Evolutionary conservation across 306 rosid species (phyloP), one percentile per base, ranked within the genome.

Genomic region (Styphnolobium japonicum): DNA sequence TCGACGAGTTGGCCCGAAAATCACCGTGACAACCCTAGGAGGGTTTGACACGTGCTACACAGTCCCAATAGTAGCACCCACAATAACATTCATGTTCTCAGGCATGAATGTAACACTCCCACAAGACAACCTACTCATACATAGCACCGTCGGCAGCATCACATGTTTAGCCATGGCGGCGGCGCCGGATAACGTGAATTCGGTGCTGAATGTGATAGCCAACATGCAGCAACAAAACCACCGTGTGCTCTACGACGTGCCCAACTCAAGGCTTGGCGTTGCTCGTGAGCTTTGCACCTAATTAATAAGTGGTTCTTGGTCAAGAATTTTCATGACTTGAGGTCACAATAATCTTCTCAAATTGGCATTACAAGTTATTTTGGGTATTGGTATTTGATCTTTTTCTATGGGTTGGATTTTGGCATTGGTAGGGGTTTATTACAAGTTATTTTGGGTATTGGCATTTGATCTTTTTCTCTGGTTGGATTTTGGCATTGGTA

Each of bases 181-280:
- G 0, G 92, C 99, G 0, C 98, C 99, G 0, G 88, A 87, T 53
- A 95, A 95, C 5, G 92, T 95, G 61, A 95, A 92, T 88, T 95
- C 98, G 0, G 99, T 91, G 62, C 82, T 95, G 5, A 96, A 93
- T 18, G 98, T 96, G 64, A 93, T 96, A 4, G 99, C 99, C 66
- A 96, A 85, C 74, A 85, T 96, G 96, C 99, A 96, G 73, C 99
- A 96, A 42, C 98, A 93, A 40, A 96, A 96, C 84, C 99, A 93
- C 71, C 94, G 99, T 27, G 76, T 91, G 16, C 87, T 96, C 37
- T 91, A 64, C 39, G 99, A 96, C 14, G 67, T 91, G 16, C 99
- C 99, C 33, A 96, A 96, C 67, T 89, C 96, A 0, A 89, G 98
- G 64, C 77, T 96, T 0, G 99, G 99, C 0, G 90, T 96, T 37